Conservation (phyloP, 139 green algal species). For the Closterium sp. region DNA sequence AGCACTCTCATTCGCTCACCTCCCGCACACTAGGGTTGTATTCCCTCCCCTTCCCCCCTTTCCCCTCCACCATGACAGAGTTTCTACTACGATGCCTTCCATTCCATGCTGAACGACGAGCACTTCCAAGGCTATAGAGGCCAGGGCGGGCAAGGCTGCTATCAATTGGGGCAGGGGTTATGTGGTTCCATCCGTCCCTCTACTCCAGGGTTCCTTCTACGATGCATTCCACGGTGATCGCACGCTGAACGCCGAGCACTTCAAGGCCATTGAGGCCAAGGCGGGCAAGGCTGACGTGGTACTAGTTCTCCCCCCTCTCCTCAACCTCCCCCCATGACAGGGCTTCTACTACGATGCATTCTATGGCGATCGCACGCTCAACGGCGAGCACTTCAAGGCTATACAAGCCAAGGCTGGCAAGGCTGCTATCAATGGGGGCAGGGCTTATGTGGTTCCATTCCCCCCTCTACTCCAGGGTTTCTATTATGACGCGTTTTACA, state of each 20-base stretch:
- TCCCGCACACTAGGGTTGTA: too few relatives aligned
- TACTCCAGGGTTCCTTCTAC: too few relatives aligned
- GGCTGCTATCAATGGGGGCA: background rate
- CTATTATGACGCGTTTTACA: background rate
- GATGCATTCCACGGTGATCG: too few relatives aligned
- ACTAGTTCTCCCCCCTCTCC: too few relatives aligned
- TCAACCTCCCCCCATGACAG: slow-evolving; percentile 51
- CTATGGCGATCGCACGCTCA: slow-evolving; percentile 60
- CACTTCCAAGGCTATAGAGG: slow-evolving; percentile 74
- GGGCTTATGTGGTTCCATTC: too few relatives aligned
- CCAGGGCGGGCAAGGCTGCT: slow-evolving; percentile 40
- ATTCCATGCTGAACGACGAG: slow-evolving; percentile 74
- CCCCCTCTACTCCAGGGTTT: too few relatives aligned
- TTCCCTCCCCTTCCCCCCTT: too few relatives aligned
- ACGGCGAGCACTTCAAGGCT: background rate
- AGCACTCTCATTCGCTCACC: too few relatives aligned
- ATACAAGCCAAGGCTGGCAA: slow-evolving; percentile 31
- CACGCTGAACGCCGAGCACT: background rate
- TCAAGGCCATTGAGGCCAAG: background rate
- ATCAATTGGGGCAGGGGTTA: background rate
- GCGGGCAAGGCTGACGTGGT: too few relatives aligned
- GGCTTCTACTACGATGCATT: slow-evolving; percentile 99
- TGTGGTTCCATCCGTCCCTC: background rate
- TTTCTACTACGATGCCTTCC: slow-evolving; percentile 99
- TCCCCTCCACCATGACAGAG: slow-evolving; percentile 62